Percentiles rank a stretch among this genome's conserved stretches.
Conservation (phyloP, 129 eudicot species). For the Ambrosia artemisiifolia region DNA sequence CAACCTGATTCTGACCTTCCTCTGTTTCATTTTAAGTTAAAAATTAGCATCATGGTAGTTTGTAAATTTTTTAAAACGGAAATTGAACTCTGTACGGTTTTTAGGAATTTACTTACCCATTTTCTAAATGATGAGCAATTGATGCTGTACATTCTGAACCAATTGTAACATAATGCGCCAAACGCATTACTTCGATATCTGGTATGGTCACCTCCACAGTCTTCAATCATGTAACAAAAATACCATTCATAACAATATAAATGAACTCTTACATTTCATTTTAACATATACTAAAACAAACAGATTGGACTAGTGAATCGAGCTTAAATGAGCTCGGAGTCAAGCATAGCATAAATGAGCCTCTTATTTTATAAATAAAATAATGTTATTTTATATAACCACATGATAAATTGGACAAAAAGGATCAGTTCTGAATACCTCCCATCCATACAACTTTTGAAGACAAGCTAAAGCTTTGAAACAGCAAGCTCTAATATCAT, state of each 20-base stretch:
- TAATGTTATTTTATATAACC: neutral
- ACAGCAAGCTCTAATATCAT: slow-evolving; percentile 70
- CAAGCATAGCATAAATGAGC: no score
- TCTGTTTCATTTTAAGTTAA: slow-evolving; percentile 36
- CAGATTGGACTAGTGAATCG: neutral
- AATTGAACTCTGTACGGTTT: neutral
- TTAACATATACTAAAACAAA: neutral
- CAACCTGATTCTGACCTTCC: slow-evolving; percentile 61
- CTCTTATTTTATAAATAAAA: neutral
- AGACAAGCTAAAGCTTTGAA: slow-evolving; percentile 52
- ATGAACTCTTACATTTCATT: neutral
- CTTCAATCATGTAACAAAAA: slow-evolving; percentile 25
- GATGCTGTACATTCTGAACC: slow-evolving; percentile 86
- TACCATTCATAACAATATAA: neutral
- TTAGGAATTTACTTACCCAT: slow-evolving; percentile 44
- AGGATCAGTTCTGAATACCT: slow-evolving; percentile 44
- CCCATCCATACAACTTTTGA: slow-evolving; percentile 73
- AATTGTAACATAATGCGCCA: slow-evolving; percentile 89
- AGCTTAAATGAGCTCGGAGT: no score
- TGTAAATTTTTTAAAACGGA: neutral
- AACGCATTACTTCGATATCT: slow-evolving; percentile 83
- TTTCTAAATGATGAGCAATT: slow-evolving; percentile 58
- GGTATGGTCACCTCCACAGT: slow-evolving; percentile 76
- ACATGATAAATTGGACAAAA: neutral
- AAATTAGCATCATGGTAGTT: slow-evolving; percentile 15